Conservation (phyloP, 768 basidiomycete species). For the Tubosaeta sp. region DNA sequence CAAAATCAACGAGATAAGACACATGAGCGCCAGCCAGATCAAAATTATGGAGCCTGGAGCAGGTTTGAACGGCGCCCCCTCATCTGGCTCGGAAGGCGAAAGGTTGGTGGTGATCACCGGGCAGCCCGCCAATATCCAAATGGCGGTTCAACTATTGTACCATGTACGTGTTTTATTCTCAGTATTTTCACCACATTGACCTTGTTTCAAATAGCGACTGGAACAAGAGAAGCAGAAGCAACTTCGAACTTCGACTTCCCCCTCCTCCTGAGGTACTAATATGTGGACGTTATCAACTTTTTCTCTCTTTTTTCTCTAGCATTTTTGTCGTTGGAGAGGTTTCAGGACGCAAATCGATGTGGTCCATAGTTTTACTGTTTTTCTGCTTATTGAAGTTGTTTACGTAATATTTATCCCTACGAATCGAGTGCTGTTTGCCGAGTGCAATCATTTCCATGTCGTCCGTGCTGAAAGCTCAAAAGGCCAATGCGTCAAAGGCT, state of each 20-base stretch:
- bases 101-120: constrained; percentile 95
- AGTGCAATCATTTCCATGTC: constrained; percentile 37
- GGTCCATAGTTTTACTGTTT: neutral
- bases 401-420: constrained; percentile 20
- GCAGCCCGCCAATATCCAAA: constrained; percentile 91
- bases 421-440: neutral
- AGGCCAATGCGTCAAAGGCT: constrained; percentile 49
- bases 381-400: constrained; percentile 1
- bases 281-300: neutral
- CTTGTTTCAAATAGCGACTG: constrained; percentile 51
- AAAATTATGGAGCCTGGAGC: constrained; percentile 99
- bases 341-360: neutral
- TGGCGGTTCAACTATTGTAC: constrained; percentile 90
- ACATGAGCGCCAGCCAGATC: constrained; percentile 93
- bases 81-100: constrained; percentile 78
- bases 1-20: constrained; percentile 98
- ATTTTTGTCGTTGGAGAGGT: constrained; percentile 1
- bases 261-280: constrained; percentile 24
- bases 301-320: neutral
- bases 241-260: constrained; percentile 35
- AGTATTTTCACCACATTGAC: constrained; percentile 6
- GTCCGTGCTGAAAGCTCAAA: constrained; percentile 59
- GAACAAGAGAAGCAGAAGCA: constrained; percentile 92
- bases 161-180: constrained; percentile 50
- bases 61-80: constrained; percentile 65